These are phyloP conservation scores for Penicillium coffeae DNA, from an alignment of 495 filamentous ascomycete species.

Conservation along the genomic window DNA sequence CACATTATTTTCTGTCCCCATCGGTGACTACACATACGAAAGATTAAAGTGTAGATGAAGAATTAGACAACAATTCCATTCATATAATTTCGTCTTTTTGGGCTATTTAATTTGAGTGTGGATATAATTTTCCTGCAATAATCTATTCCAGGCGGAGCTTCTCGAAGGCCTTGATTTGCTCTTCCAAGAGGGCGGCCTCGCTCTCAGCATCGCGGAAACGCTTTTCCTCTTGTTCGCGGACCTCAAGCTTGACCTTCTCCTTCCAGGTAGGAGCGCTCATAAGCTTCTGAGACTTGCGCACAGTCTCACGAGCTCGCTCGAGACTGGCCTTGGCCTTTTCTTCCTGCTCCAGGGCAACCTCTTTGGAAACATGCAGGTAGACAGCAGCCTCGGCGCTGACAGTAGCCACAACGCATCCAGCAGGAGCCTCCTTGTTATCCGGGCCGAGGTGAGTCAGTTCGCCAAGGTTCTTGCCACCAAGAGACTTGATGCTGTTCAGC, in stretches of 20 bases:
- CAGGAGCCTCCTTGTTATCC: conserved; percentile 51
- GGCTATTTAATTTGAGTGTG: not conserved
- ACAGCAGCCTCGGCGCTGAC: conserved; percentile 63
- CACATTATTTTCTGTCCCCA: not conserved
- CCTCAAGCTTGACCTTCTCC: conserved; percentile 49
- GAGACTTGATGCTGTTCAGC: conserved; percentile 57
- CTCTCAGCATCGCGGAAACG: conserved; percentile 56
- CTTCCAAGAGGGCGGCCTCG: conserved; percentile 52
- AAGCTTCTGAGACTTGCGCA: conserved; percentile 32
- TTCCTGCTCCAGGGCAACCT: conserved; percentile 63
- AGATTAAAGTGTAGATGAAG: no score
- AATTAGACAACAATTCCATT: conserved; percentile 6
- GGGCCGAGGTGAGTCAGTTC: conserved; percentile 47
- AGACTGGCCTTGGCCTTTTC: conserved; percentile 57
- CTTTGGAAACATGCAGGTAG: conserved; percentile 66
- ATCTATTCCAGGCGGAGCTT: conserved; percentile 45
- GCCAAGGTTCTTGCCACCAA: conserved; percentile 58
- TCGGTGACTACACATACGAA: no score
- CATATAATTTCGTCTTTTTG: conserved; percentile 13
- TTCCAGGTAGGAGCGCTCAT: conserved; percentile 36
- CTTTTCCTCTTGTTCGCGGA: conserved; percentile 57
- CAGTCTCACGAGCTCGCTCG: conserved; percentile 32
- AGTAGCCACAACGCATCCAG: conserved; percentile 67
- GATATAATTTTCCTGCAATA: not conserved
- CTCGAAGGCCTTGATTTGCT: conserved; percentile 48